Evolutionary conservation across 1,139 yeast genomes (phyloP), one percentile per base, ranked within the genome.

Genomic region (Candida sojae): DNA sequence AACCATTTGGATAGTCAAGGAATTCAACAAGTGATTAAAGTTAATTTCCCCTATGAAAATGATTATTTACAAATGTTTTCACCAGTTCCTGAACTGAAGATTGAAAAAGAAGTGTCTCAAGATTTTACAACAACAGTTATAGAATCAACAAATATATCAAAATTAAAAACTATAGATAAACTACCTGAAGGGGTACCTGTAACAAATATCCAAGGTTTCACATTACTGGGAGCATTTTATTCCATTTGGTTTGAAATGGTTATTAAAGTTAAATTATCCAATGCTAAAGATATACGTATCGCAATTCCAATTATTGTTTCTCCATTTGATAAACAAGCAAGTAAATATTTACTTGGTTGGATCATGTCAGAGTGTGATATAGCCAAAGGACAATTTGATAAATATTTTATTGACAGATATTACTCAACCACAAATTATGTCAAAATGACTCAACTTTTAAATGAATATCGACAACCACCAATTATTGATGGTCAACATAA

Each of bases 301-400:
- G 61, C 70, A 23, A 69, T 82, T 12, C 87, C 86, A 1, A 64
- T 84, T 3, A 79, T 79, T 0, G 71, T 84, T 0, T 69, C 84
- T 44, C 84, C 86, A 1, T 78, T 66, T 63, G 82, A 83, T 62
- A 67, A 75, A 47, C 57, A 48, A 21, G 73, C 70, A 59, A 77
- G 79, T 48, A 75, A 64, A 48, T 73, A 72, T 57, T 61, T 76
- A 42, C 67, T 73, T 55, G 73, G 63, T 59, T 82, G 80, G 78
- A 80, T 84, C n/a, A 60, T 73, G 54, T 69, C 71, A 44, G 86
- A 83, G 59, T 77, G 81, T 52, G 79, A 75, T 38, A 52, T 66
- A 29, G 80, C 85, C 2, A 59, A 64, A 26, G 56, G 57, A 5
- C 56, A 50, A 28, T 75, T 73, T 55, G 80, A 80, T 17, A 62